These are phyloP conservation scores for Neofusicoccum sp. DNA, from an alignment of 2,329 filamentous ascomycete species.

Conservation along the genomic window DNA sequence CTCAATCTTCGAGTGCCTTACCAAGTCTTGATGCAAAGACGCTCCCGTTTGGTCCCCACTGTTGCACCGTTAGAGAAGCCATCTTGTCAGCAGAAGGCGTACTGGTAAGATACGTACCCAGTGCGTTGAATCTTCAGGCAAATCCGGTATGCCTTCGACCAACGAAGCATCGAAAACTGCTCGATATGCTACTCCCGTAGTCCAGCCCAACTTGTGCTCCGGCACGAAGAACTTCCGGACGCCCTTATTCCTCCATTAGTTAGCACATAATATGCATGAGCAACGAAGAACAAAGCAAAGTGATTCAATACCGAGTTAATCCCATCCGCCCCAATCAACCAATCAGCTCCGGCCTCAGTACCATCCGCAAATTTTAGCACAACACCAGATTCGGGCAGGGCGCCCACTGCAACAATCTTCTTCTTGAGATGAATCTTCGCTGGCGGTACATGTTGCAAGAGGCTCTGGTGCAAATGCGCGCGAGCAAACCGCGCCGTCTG, in stretches of 20 bases:
- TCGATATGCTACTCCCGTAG: conserved; percentile 38
- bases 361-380: conserved; percentile 33
- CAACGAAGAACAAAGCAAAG: conserved; percentile 20
- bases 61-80: background rate
- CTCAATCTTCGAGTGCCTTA: conserved; percentile 15
- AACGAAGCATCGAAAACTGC: conserved; percentile 36
- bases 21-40: conserved; percentile 34
- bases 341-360: conserved; percentile 27
- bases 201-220: conserved; percentile 27
- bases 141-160: conserved; percentile 30
- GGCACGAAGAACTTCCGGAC: conserved; percentile 10
- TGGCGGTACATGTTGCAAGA: conserved; percentile 31
- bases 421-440: conserved; percentile 33
- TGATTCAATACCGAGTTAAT: conserved; percentile 31
- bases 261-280: conserved; percentile 24
- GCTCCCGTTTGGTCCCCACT: conserved; percentile 32
- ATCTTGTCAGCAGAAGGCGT: background rate
- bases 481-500: conserved; percentile 38
- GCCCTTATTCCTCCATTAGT: background rate
- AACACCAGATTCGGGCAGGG: conserved; percentile 21
- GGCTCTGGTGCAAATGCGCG: conserved; percentile 35
- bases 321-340: conserved; percentile 38
- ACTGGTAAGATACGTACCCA: conserved; percentile 20
- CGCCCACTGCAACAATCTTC: conserved; percentile 24
- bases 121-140: conserved; percentile 37